Evolutionary conservation across 192 early-diverging fungal species (phyloP), one percentile per base, ranked within the genome.

Genomic region (Podila verticillata): DNA sequence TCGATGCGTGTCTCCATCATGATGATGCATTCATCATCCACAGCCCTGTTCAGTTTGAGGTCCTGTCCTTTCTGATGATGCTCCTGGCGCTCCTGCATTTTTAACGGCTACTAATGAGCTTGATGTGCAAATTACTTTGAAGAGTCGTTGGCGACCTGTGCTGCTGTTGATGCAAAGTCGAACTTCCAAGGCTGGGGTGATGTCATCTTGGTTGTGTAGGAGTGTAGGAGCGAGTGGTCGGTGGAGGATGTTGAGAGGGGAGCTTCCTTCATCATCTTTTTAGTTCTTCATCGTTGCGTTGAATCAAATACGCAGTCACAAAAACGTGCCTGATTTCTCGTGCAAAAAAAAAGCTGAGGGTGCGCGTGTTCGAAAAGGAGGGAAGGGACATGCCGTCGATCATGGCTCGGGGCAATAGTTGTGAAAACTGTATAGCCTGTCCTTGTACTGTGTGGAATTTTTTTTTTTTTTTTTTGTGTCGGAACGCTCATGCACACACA

Each of bases 171-270:
- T 57, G 68, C 49, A 70, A 79, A 79, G 65, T 79, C 68, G 62
- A 79, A 79, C 63, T 77, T 77, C 74, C 74, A 77, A 26, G 54
- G 22, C 35, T 63, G 66, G 34, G 62, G 8, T 17, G 51, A 54
- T 54, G 51, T 26, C 51, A 54, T 54, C 51, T 54, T 58, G 19
- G 66, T 44, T 29, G 51, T 63, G 65, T 49, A 34, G 51, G 68
- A 60, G 28, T 63, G 70, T 64, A 56, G 62, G 59, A 39, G 51
- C 0, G 2, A 15, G 12, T 15, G 39, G 12, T 44, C 39, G 39
- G 39, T 44, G 39, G 15, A 47, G 7, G 51, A 24, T 54, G 51
- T 54, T 7, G 0, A 54, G 20, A 54, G 51, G 22, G 51, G 22
- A 54, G 51, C 29, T 13, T 20, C 26, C 57, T 29, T 60, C 58